These are phyloP conservation scores for Fistulina hepatica DNA, from an alignment of 1,284 basidiomycete species.

Conservation along the genomic window DNA sequence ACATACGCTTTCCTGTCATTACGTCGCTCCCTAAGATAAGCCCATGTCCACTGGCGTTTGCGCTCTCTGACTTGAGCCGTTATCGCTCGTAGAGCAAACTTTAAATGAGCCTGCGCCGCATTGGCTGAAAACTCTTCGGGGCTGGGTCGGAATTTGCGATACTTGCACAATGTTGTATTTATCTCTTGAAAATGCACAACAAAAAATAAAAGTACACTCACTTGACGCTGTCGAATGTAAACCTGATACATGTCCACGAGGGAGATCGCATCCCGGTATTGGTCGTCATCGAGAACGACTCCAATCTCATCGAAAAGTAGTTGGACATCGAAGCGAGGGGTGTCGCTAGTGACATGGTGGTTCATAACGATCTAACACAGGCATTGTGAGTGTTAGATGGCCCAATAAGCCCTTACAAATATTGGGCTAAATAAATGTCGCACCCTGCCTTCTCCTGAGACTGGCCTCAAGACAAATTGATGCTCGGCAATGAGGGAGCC, in stretches of 20 bases:
- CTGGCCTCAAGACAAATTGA: slow-evolving; percentile 94
- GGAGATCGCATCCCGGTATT: slow-evolving; percentile 92
- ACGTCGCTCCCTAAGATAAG: slow-evolving; percentile 79
- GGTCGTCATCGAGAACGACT: slow-evolving; percentile 86
- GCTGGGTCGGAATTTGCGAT: slow-evolving; percentile 69
- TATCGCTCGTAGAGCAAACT: slow-evolving; percentile 80
- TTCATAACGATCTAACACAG: slow-evolving; percentile 75
- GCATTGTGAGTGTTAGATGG: no score
- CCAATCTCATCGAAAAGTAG: slow-evolving; percentile 93
- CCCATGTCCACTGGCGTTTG: slow-evolving; percentile 86
- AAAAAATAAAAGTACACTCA: slow-evolving; percentile 20
- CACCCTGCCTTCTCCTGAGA: slow-evolving; percentile 88
- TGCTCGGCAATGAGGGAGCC: slow-evolving; percentile 50
- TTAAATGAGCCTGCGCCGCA: slow-evolving; percentile 62
- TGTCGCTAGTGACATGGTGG: slow-evolving; percentile 60
- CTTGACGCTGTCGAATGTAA: slow-evolving; percentile 84
- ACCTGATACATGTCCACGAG: slow-evolving; percentile 97
- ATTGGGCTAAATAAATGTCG: no score
- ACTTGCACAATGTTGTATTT: slow-evolving; percentile 52
- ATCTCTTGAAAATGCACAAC: no score
- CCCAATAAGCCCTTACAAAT: no score
- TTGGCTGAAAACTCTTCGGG: slow-evolving; percentile 55
- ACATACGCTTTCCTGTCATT: slow-evolving; percentile 84
- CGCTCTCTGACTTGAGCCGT: slow-evolving; percentile 80
- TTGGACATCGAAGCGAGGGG: slow-evolving; percentile 82